Base-by-base conservation (phyloP, 176 grass and related monocot genomes). In the Eremochloa ophiuroides region DNA sequence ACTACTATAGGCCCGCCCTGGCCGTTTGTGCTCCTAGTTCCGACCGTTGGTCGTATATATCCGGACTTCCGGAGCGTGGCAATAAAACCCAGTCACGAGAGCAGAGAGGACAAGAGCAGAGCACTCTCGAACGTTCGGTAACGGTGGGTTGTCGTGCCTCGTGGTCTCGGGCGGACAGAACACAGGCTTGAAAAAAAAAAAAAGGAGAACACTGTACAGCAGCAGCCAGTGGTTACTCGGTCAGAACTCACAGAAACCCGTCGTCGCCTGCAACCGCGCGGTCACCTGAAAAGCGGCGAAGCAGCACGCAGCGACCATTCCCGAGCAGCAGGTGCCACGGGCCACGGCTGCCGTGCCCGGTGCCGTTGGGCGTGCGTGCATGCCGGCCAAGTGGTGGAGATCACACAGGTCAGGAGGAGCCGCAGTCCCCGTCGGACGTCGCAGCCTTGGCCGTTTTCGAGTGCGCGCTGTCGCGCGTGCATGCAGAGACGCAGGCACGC, bases 341-440 rank as follows among this genome's bases (percentile, higher is more conserved):
- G n/a, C 73, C 47, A 12, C 16, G 44, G 35, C 25, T 26, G 8
- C 51, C 41, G 41, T 14, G 42, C 23, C 56, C n/a, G 16, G 16
- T 18, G 75, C 44, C 59, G n/a, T n/a, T n/a, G n/a, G n/a, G n/a
- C n/a, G n/a, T n/a, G n/a, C n/a, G 55, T 39, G 85, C 85, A 76
- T 82, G 85, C 64, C 1, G 29, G 55, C 73, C 85, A 82, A 71
- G 79, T 82, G n/a, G n/a, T n/a, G n/a, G n/a, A n/a, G n/a, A n/a
- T n/a, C n/a, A n/a, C n/a, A n/a, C n/a, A n/a, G n/a, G n/a, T n/a
- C n/a, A n/a, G n/a, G n/a, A n/a, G n/a, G n/a, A n/a, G n/a, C n/a
- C n/a, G 61, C 25, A 25, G 35, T 42, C 10, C 26, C 61, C n/a
- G n/a, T n/a, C n/a, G n/a, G n/a, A n/a, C n/a, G 76, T 65, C 60